Conservation (phyloP, 129 eudicot species). For the Saposhnikovia divaricata region DNA sequence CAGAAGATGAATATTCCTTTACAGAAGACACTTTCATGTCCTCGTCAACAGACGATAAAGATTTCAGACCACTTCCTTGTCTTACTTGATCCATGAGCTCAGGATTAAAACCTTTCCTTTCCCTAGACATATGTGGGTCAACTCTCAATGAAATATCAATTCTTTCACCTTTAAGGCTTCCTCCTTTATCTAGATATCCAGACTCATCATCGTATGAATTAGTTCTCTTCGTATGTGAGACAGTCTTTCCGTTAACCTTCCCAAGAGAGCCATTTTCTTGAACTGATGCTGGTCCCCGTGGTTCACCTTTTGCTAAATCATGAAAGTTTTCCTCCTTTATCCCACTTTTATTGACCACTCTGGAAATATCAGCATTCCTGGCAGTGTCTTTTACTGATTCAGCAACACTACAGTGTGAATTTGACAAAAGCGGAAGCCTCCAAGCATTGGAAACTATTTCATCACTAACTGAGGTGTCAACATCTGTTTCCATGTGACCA, state of each 20-base stretch:
- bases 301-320: constrained; percentile 33
- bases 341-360: constrained; percentile 21
- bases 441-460: constrained; percentile 56
- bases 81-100: constrained; percentile 27
- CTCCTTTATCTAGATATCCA: constrained; percentile 22
- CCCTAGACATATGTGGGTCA: constrained; percentile 35
- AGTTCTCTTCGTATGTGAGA: constrained; percentile 20
- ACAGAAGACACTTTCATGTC: constrained; percentile 30
- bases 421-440: constrained; percentile 58
- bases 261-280: constrained; percentile 33
- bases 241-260: constrained; percentile 31
- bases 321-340: constrained; percentile 15
- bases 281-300: constrained; percentile 23
- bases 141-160: constrained; percentile 21
- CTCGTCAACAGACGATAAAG: constrained; percentile 34
- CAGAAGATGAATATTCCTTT: constrained; percentile 30
- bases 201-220: constrained; percentile 22
- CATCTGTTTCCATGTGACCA: constrained; percentile 25
- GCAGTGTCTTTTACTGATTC: constrained; percentile 29
- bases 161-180: constrained; percentile 16
- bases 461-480: constrained; percentile 38
- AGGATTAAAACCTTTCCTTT: constrained; percentile 21
- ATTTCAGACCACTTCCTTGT: constrained; percentile 29
- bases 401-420: constrained; percentile 19
- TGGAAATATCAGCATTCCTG: not conserved